A percentile compares a stretch with the other conserved stretches of the same genome.
These are phyloP conservation scores for Helichrysum umbraculigerum DNA, from an alignment of 129 eudicot genomes.

Conservation along the genomic window DNA sequence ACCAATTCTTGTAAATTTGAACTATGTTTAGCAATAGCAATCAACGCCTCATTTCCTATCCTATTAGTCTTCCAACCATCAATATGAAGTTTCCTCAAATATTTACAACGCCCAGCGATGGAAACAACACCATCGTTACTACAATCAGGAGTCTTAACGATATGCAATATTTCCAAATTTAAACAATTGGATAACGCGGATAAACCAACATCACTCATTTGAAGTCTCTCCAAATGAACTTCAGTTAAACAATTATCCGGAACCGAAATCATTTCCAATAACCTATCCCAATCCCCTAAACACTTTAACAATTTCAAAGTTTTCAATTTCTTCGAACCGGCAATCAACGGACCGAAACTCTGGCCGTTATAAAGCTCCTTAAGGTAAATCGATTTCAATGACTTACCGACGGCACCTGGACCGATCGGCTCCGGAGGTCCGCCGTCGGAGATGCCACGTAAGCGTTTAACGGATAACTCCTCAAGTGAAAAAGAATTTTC, in stretches of 20 bases:
- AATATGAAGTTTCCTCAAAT: constrained; percentile 41
- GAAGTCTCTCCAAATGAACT: constrained; percentile 42
- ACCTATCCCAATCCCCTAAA: constrained; percentile 61
- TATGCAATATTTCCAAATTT: constrained; percentile 38
- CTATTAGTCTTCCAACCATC: constrained; percentile 49
- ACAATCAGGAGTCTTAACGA: constrained; percentile 42
- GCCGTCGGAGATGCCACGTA: constrained; percentile 49
- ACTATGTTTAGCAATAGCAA: constrained; percentile 37
- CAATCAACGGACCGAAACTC: constrained; percentile 52
- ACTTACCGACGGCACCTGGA: constrained; percentile 39
- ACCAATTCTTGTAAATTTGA: constrained; percentile 42
- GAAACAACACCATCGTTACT: constrained; percentile 33
- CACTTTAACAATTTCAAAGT: constrained; percentile 55
- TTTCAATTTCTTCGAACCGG: constrained; percentile 52
- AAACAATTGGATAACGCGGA: constrained; percentile 35
- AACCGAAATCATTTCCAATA: constrained; percentile 38
- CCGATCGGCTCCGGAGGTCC: constrained; percentile 45
- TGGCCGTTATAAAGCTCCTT: constrained; percentile 67
- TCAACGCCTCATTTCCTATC: constrained; percentile 39
- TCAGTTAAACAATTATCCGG: constrained; percentile 27
- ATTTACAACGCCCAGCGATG: constrained; percentile 32
- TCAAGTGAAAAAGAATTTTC: constrained; percentile 51
- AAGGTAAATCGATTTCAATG: constrained; percentile 44
- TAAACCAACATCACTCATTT: constrained; percentile 35
- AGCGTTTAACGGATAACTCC: constrained; percentile 66